phyloP scores from a whole-genome alignment of 1,284 basidiomycete genomes.

The Meira nashicola region DNA sequence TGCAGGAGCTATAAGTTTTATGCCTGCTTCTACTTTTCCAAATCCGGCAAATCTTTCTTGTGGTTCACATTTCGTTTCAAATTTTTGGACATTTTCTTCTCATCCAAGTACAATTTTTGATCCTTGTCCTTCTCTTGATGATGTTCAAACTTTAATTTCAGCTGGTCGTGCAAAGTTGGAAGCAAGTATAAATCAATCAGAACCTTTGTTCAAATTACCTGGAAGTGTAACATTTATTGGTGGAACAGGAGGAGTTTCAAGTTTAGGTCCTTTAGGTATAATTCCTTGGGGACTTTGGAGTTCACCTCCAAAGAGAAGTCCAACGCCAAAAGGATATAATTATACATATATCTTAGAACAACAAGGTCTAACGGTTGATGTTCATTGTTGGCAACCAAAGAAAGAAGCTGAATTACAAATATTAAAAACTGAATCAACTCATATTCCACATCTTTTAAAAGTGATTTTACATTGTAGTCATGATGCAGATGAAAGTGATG shows the following conservation, averaged over 20 bases:
- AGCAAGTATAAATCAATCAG: conserved; percentile 1
- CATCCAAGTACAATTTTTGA: conserved; percentile 9
- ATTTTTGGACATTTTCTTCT: conserved; percentile 7
- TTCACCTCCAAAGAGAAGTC: not conserved
- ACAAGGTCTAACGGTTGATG: conserved; percentile 5
- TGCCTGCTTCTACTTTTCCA: conserved; percentile 5
- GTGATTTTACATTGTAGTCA: conserved; percentile 2
- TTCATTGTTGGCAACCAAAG: conserved; percentile 5
- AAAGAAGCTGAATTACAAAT: not conserved
- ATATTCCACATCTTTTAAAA: not conserved
- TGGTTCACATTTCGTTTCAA: conserved; percentile 1
- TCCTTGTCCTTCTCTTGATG: conserved; percentile 11
- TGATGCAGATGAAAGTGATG: not conserved
- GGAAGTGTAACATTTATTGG: conserved; percentile 8
- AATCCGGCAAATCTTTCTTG: conserved; percentile 9
- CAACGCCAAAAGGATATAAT: conserved; percentile 1
- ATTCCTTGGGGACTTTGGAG: not conserved
- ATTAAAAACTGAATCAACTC: not conserved
- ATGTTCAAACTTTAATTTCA: conserved; percentile 8
- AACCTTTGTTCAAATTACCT: conserved; percentile 7
- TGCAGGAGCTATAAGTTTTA: conserved; percentile 1
- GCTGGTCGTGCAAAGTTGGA: conserved; percentile 10
- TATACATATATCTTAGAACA: conserved; percentile 5
- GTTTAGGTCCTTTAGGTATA: not conserved
- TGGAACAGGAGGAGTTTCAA: conserved; percentile 2